phyloP scores from a whole-genome alignment of 1,139 yeast species.

The Schizosaccharomyces versatilis region DNA sequence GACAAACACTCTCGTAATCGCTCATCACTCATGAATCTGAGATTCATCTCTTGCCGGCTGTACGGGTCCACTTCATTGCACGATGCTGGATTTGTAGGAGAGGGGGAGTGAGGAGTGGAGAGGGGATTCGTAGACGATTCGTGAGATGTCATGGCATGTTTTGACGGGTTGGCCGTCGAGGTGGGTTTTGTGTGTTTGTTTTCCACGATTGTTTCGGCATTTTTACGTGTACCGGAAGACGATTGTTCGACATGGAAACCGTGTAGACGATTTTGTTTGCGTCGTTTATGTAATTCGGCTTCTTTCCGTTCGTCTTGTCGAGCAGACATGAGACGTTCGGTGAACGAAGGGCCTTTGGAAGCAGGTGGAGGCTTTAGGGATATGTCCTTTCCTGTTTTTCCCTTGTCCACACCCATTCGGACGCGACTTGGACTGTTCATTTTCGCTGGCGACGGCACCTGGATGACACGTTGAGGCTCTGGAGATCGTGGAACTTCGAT shows the following conservation, averaged over 20 bases:
- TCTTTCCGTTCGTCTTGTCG: not conserved
- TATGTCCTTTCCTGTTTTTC: slow-evolving; percentile 8
- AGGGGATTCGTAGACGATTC: no score
- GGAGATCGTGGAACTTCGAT: not conserved
- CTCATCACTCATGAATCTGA: slow-evolving; percentile 27
- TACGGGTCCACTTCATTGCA: slow-evolving; percentile 3
- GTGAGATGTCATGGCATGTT: no score
- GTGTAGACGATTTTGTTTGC: not conserved
- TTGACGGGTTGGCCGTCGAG: no score
- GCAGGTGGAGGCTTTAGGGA: slow-evolving; percentile 2
- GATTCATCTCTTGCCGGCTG: slow-evolving; percentile 3
- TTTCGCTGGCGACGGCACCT: not conserved
- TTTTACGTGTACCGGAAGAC: not conserved
- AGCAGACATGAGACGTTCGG: not conserved
- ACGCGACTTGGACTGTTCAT: slow-evolving; percentile 8
- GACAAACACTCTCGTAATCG: slow-evolving; percentile 21
- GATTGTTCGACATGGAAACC: not conserved
- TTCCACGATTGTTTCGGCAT: not conserved
- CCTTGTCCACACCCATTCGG: slow-evolving; percentile 9
- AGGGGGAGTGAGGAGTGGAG: no score
- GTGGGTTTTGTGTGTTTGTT: no score
- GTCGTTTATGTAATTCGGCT: not conserved
- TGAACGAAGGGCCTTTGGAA: not conserved
- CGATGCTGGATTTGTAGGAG: no score
- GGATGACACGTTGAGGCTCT: not conserved